Conservation (phyloP, 768 basidiomycete species). For the Termitomyces sp. region DNA sequence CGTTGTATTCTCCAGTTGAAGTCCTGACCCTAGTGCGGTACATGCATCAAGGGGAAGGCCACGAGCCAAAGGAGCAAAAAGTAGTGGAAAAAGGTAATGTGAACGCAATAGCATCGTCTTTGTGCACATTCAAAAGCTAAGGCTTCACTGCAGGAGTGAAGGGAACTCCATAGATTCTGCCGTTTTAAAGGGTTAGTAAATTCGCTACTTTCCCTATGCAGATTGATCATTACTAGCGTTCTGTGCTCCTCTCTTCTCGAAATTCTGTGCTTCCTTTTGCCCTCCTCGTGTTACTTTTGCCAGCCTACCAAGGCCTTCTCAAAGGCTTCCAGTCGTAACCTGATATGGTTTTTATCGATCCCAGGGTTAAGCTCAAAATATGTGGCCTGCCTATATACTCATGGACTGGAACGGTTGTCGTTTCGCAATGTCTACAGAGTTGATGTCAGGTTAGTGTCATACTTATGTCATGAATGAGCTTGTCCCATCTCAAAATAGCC, state of each 20-base stretch:
- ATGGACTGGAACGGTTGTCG: background rate
- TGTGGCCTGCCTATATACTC: background rate
- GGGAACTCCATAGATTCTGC: background rate
- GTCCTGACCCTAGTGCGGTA: background rate
- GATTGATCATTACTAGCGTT: background rate
- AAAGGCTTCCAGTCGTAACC: background rate
- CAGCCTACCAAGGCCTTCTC: background rate
- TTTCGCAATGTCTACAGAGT: background rate
- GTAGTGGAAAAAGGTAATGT: background rate
- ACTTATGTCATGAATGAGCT: too few species aligned
- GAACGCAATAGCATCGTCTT: background rate
- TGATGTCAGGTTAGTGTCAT: background rate
- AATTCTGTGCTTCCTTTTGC: background rate
- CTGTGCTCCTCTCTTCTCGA: background rate
- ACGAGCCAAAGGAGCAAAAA: background rate
- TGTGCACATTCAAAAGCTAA: background rate
- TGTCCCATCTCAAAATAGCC: too few species aligned
- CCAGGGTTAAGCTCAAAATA: background rate
- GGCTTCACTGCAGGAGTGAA: background rate
- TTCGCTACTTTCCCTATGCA: background rate
- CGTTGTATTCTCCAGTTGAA: constrained; percentile 1
- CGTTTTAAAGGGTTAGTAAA: background rate
- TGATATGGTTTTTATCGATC: background rate
- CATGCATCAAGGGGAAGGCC: constrained; percentile 1
- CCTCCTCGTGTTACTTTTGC: background rate